These are phyloP conservation scores for Extremus antarcticus DNA, from an alignment of 495 filamentous ascomycete genomes.

Conservation along the genomic window DNA sequence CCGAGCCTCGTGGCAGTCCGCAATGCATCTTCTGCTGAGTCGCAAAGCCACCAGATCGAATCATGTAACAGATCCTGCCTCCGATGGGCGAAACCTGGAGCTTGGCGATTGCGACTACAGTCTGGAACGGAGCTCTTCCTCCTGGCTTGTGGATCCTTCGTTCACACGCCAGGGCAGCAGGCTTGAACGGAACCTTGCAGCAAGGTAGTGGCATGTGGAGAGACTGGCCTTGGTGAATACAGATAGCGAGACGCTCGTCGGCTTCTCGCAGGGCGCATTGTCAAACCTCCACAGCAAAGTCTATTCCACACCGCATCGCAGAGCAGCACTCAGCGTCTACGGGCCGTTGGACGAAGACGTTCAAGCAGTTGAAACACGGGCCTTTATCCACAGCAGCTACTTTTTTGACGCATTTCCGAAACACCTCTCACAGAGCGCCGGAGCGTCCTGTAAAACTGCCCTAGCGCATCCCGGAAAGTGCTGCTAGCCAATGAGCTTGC, in stretches of 20 bases:
- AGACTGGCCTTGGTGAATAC: background rate
- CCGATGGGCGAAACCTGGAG: background rate
- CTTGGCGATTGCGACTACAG: background rate
- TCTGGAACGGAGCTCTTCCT: background rate
- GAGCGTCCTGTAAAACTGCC: background rate
- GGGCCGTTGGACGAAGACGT: background rate
- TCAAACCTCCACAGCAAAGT: background rate
- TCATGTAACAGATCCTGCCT: background rate
- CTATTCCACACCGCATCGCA: background rate
- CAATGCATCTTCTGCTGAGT: background rate
- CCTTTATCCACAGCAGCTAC: background rate
- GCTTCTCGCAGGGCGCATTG: background rate
- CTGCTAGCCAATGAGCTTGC: background rate
- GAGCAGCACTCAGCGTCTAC: background rate
- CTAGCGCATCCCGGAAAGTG: background rate
- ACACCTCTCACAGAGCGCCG: background rate
- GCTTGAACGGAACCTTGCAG: background rate
- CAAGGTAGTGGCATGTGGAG: slow-evolving; percentile 1
- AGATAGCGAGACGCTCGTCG: background rate
- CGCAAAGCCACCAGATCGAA: background rate
- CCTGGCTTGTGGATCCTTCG: background rate
- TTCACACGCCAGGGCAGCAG: background rate
- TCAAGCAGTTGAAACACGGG: background rate
- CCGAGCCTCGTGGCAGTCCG: too few relatives aligned
- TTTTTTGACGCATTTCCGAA: background rate